phyloP scores from a whole-genome alignment of 352 stramenopile genomes.

The Phytopythium litorale region DNA sequence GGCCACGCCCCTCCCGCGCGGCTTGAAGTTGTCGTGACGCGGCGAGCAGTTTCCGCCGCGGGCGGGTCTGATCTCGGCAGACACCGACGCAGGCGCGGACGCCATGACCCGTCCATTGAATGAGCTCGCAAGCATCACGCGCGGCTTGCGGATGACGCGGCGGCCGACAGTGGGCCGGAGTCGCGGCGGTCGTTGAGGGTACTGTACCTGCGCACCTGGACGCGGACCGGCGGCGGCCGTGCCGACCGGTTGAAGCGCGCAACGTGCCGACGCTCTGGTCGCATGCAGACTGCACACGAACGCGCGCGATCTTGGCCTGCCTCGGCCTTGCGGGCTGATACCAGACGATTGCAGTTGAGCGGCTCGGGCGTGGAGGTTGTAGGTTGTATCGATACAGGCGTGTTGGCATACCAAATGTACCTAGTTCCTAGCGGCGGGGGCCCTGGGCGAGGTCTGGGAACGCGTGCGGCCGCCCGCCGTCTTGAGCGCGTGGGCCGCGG shows the following conservation, averaged over 20 bases:
- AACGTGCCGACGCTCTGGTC: neutral
- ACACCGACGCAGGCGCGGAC: neutral
- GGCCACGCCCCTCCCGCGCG: neutral
- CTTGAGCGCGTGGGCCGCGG: neutral
- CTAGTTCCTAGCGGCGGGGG: constrained; percentile 2
- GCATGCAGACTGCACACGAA: neutral
- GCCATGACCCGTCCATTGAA: neutral
- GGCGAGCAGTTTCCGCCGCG: constrained; percentile 8
- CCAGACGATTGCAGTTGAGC: too few relatives aligned
- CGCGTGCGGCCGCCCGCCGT: neutral
- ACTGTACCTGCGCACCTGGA: too few relatives aligned
- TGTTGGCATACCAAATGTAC: neutral
- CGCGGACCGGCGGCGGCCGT: too few relatives aligned
- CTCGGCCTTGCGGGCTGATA: too few relatives aligned
- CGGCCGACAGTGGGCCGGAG: neutral
- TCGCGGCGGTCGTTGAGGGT: too few relatives aligned
- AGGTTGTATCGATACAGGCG: constrained; percentile 2
- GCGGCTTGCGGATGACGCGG: neutral
- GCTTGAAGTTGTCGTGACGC: constrained; percentile 7
- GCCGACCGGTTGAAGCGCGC: constrained; percentile 1
- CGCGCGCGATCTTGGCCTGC: neutral
- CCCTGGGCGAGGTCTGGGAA: neutral
- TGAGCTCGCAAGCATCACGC: neutral
- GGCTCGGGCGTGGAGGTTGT: neutral
- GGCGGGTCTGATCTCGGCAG: constrained; percentile 2